Conservation (phyloP, 345 rosid species). For the Gossypium thurberi region DNA sequence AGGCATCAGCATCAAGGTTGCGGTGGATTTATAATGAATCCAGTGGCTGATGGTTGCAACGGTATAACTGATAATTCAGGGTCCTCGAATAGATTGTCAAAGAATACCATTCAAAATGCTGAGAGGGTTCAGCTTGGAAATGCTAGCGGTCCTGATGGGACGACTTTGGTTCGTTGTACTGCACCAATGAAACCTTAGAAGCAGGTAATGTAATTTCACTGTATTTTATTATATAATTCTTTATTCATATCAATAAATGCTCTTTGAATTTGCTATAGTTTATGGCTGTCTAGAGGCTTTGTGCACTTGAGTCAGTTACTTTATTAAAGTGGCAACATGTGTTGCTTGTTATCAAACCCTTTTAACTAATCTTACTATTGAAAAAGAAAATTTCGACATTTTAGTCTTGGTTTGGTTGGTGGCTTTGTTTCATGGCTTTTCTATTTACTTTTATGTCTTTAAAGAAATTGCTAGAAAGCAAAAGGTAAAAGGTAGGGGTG, state of each 20-base stretch:
- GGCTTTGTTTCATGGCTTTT: neutral
- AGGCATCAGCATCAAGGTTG: constrained; percentile 23
- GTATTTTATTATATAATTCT: neutral
- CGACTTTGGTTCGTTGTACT: constrained; percentile 21
- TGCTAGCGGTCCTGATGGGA: constrained; percentile 17
- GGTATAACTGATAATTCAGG: constrained; percentile 27
- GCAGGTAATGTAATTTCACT: constrained; percentile 28
- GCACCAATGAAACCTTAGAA: constrained; percentile 24
- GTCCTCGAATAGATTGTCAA: constrained; percentile 25
- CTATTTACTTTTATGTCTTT: neutral
- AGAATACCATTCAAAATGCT: constrained; percentile 19
- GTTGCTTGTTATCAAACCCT: neutral
- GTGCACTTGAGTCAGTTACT: neutral
- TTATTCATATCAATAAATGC: neutral
- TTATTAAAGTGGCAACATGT: neutral
- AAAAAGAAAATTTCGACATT: no score
- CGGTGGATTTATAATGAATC: constrained; percentile 17
- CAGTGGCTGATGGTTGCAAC: constrained; percentile 15
- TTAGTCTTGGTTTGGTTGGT: neutral
- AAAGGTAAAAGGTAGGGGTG: neutral
- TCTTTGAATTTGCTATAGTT: neutral
- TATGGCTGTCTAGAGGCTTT: neutral
- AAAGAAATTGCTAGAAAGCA: neutral
- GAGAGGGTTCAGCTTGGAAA: constrained; percentile 25
- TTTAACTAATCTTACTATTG: neutral